phyloP scores from a whole-genome alignment of 2,329 filamentous ascomycete species.

The Tolypocladium endophyticum region DNA sequence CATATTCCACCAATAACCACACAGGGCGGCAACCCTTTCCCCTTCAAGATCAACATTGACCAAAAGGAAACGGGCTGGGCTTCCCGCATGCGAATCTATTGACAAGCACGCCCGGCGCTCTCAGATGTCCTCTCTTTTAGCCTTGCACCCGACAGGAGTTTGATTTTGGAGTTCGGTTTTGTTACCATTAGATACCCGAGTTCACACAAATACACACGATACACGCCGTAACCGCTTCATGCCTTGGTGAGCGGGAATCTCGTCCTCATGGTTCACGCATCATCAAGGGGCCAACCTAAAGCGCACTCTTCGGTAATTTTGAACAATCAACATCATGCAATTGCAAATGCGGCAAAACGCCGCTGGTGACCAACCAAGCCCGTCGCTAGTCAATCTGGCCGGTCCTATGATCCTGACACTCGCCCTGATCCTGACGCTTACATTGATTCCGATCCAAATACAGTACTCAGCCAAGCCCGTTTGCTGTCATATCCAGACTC shows the following conservation, averaged over 20 bases:
- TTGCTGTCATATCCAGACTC: constrained; percentile 15
- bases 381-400: not conserved
- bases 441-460: not conserved
- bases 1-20: constrained; percentile 97
- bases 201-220: not conserved
- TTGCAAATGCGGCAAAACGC: not conserved
- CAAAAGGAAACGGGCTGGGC: constrained; percentile 70
- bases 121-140: not conserved
- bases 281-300: too few species aligned
- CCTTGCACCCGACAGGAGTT: not conserved
- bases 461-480: not conserved
- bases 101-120: not conserved
- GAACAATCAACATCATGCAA: not conserved
- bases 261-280: not conserved
- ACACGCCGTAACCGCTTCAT: not conserved
- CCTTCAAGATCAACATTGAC: constrained; percentile 85
- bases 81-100: constrained; percentile 68
- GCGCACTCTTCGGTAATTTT: not conserved
- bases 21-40: constrained; percentile 87
- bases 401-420: not conserved
- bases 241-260: not conserved
- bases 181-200: constrained; percentile 1
- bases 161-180: not conserved
- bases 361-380: not conserved
- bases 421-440: not conserved